Evolutionary conservation across 768 basidiomycete species (phyloP), one percentile per base, ranked within the genome.

Genomic region (Russula olivacea): DNA sequence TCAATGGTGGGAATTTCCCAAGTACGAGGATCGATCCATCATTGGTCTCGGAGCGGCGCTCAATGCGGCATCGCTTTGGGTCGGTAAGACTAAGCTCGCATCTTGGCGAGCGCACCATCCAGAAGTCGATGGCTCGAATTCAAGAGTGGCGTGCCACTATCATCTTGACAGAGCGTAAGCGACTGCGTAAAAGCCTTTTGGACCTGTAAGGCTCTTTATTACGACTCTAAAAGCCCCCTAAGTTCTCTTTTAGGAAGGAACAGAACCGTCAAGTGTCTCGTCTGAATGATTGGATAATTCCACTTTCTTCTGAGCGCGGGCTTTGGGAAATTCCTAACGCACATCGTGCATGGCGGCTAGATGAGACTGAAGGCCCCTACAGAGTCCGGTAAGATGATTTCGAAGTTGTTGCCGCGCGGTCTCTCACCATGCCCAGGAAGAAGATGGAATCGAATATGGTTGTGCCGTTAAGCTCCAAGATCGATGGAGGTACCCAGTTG

Each of bases 281-380:
- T 11, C 71, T 88, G 49, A 77, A 80, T 34, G 84, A 87, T 55
- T 88, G 88, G 80, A 77, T 82, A 0, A 73, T 82, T 45, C 69
- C 83, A 10, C 74, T 89, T 25, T 83, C 83, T 2, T 84, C 85
- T 0, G 94, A 96, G 71, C 81, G 90, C 23, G 93, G 93, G 0
- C 70, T 96, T 14, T 96, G 94, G 93, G 84, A 86, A 2, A 79
- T 81, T 49, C 72, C 79, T 17, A 77, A 77, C 45, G 75, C 70
- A 2, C 75, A 76, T 25, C 75, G 75, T 8, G 68, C 80, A 12
- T 96, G 94, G 94, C 77, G 87, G 36, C 74, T 96, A 50, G 94
- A 96, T 65, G 93, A 95, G 69, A 94, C 93, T 2, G 94, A 97
- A 69, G 94, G 93, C 1, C 93, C 93, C 1, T 81, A 90, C 68